Evolutionary conservation across 257 asterid species (phyloP).

Genomic region (Petunia secreta): DNA sequence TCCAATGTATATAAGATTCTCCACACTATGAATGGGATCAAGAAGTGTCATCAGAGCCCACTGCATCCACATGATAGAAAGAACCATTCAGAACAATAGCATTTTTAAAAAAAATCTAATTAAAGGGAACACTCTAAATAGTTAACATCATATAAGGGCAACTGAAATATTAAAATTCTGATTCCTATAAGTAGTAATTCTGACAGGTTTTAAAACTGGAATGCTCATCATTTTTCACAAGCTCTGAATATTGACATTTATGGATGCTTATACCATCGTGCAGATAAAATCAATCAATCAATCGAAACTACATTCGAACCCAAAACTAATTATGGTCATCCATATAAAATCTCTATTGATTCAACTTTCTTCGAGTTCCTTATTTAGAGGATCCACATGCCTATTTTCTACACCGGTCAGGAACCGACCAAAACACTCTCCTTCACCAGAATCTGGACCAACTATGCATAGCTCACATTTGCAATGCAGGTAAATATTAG

Average conservation of each 20-base stretch:
- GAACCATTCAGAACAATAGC: conserved; percentile 6
- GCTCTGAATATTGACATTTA: not conserved
- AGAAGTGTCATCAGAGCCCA: conserved; percentile 97
- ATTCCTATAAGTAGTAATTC: not conserved
- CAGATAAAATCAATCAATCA: not conserved
- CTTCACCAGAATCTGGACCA: not conserved
- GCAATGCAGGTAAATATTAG: not conserved
- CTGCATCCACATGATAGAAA: conserved; percentile 43
- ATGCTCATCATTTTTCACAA: not conserved
- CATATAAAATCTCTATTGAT: not conserved
- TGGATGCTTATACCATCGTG: conserved; percentile 1
- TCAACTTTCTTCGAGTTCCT: not conserved
- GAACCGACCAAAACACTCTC: not conserved
- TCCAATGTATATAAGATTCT: conserved; percentile 84
- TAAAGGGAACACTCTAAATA: not conserved
- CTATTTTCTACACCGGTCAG: not conserved
- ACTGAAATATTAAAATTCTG: conserved; percentile 9
- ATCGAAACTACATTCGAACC: too few species aligned
- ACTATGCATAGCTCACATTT: conserved; percentile 4
- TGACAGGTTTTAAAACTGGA: conserved; percentile 2
- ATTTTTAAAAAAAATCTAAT: not conserved
- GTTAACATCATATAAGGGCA: conserved; percentile 2
- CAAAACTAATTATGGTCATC: not conserved
- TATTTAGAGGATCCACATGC: not conserved
- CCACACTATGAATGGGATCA: conserved; percentile 80